Base-by-base conservation (phyloP, 805 yeast species). In the Saccharomycopsis fibuligera region DNA sequence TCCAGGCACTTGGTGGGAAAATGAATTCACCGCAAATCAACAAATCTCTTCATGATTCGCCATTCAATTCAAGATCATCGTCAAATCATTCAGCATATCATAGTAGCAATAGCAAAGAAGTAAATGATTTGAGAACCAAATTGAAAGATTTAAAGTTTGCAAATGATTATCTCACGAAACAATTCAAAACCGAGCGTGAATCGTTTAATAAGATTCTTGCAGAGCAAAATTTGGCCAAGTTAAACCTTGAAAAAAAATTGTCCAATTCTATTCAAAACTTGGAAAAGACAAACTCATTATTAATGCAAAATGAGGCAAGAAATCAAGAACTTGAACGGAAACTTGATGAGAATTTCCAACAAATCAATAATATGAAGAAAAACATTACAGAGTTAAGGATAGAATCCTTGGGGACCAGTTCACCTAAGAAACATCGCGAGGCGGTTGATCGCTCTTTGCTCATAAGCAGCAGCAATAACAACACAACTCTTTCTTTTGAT, bases 121-220 rank as follows among this genome's bases (percentile, higher is more conserved):
- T 16, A 24, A 67, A 17, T 54, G 64, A 31, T 71, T 70, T 70
- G 55, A 68, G 63, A 51, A 65, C 74, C 4, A 75, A 75, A 5
- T 60, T 72, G 46, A 68, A 62, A 51, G 76, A 72, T 54, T 63
- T 72, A 53, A 64, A 70, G 44, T 72, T 72, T 56, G 67, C 74
- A 9, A 74, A 70, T 54, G 73, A 71, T 49, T 72, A 70, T 55
- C 64, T 72, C 44, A 57, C 67, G 27, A 72, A 70, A 59, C 76
- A 72, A 55, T 72, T 69, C 54, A 74, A 70, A 51, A 63, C 68
- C 38, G 66, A 73, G 17, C 61, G 70, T 48, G 74, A 70, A 45
- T 65, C 62, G 48, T 68, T 71, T 12, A 55, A 63, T 43, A 70
- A 70, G 53, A 56, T 68, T 2, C 65, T 72, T 35, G 69, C 65